Evolutionary conservation across 176 grass and related monocot genomes (phyloP).

Genomic region (Thalia dealbata): DNA sequence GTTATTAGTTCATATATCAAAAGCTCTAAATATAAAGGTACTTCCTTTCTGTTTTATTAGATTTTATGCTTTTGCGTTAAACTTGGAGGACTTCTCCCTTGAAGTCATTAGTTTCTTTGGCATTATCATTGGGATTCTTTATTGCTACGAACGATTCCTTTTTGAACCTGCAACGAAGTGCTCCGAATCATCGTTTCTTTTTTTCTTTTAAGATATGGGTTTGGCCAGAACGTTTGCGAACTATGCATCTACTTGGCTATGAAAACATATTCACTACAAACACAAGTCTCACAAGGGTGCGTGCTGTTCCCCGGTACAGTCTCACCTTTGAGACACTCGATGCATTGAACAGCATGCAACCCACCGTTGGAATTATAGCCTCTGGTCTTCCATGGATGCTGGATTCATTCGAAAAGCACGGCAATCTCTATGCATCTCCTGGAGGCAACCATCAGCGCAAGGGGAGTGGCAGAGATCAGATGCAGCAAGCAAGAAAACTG

Average conservation of each 20-base stretch:
- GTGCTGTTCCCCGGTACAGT: conserved; percentile 73
- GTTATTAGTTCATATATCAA: conserved; percentile 62
- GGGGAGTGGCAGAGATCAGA: conserved; percentile 5
- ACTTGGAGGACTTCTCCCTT: not conserved
- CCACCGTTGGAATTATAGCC: conserved; percentile 78
- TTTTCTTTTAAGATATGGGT: conserved; percentile 56
- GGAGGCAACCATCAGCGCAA: conserved; percentile 19
- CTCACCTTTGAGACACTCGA: conserved; percentile 54
- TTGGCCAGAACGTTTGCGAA: conserved; percentile 73
- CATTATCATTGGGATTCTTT: no score
- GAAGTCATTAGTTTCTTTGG: no score
- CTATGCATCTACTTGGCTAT: conserved; percentile 65
- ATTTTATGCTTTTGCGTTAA: no score
- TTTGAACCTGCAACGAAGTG: not conserved
- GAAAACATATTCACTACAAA: conserved; percentile 72
- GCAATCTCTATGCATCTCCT: conserved; percentile 3
- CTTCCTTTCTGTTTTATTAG: not conserved
- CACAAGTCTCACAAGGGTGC: conserved; percentile 53
- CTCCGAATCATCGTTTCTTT: not conserved
- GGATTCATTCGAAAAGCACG: conserved; percentile 11
- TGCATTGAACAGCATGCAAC: conserved; percentile 59
- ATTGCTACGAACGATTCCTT: not conserved
- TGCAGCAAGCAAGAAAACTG: conserved; percentile 36
- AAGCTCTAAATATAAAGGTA: conserved; percentile 59
- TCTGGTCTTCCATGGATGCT: conserved; percentile 53